Evolutionary conservation across 1,139 yeast species (phyloP).

Genomic region (Debaryomyces fabryi): DNA sequence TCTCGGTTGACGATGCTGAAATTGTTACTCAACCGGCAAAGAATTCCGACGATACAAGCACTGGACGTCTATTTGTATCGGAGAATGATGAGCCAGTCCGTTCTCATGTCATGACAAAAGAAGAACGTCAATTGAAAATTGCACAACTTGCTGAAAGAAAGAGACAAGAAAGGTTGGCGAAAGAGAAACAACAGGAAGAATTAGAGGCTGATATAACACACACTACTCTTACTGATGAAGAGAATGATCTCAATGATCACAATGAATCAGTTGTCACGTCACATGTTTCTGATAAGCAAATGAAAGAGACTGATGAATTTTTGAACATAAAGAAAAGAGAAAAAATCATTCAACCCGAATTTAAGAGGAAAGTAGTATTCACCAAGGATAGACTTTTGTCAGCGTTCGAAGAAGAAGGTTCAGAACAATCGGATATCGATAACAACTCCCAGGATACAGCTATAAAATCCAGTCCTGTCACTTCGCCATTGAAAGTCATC

Average conservation of each 20-base stretch:
- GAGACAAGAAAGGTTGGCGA: constrained; percentile 23
- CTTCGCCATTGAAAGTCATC: constrained; percentile 35
- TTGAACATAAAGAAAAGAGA: constrained; percentile 41
- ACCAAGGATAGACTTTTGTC: constrained; percentile 36
- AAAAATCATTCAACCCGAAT: constrained; percentile 36
- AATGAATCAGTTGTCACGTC: constrained; percentile 24
- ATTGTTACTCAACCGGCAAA: neutral
- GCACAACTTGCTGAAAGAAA: constrained; percentile 27
- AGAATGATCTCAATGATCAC: constrained; percentile 33
- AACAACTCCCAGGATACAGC: constrained; percentile 11
- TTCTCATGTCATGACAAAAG: constrained; percentile 17
- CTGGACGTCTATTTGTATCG: neutral
- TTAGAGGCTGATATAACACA: constrained; percentile 39
- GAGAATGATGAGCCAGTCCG: constrained; percentile 13
- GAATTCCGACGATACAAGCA: neutral
- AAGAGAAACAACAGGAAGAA: constrained; percentile 21
- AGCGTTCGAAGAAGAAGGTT: constrained; percentile 37
- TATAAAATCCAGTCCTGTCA: constrained; percentile 31
- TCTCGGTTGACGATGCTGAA: constrained; percentile 17
- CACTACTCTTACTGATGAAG: constrained; percentile 46
- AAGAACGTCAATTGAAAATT: constrained; percentile 27
- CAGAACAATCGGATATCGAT: constrained; percentile 19
- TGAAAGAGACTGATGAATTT: constrained; percentile 39
- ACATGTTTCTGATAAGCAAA: constrained; percentile 23
- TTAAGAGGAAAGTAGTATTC: constrained; percentile 31